Evolutionary conservation across 2,329 filamentous ascomycete genomes (phyloP).

Genomic region (Fulvia fulva): DNA sequence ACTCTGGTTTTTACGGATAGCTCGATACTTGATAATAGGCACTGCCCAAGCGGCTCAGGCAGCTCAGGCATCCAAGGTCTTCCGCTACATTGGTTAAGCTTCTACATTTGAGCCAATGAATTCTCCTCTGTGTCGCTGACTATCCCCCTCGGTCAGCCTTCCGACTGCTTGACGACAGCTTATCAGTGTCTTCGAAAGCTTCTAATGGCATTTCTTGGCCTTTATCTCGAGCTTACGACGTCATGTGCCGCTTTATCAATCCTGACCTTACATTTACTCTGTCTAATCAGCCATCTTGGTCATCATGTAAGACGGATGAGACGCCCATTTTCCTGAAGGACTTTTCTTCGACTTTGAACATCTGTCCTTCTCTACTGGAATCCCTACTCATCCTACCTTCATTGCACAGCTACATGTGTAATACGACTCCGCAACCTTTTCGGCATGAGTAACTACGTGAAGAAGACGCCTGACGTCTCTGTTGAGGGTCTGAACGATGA

Average conservation of each 20-base stretch:
- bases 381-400: background rate
- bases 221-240: background rate
- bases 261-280: background rate
- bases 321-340: background rate
- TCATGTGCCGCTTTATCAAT: background rate
- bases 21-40: background rate
- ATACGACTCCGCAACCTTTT: background rate
- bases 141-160: too few species aligned
- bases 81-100: background rate
- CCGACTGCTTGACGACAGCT: too few species aligned
- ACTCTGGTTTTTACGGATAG: background rate
- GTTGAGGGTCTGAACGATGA: background rate
- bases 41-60: background rate
- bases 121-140: background rate
- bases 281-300: background rate
- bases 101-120: background rate
- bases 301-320: background rate
- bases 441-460: background rate
- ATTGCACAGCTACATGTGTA: background rate
- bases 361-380: background rate
- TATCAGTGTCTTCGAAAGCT: too few species aligned
- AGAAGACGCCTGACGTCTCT: background rate
- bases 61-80: background rate
- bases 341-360: background rate
- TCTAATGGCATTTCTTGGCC: too few species aligned